Evolutionary conservation across 768 basidiomycete species (phyloP).

Genomic region (Collybia sp.): DNA sequence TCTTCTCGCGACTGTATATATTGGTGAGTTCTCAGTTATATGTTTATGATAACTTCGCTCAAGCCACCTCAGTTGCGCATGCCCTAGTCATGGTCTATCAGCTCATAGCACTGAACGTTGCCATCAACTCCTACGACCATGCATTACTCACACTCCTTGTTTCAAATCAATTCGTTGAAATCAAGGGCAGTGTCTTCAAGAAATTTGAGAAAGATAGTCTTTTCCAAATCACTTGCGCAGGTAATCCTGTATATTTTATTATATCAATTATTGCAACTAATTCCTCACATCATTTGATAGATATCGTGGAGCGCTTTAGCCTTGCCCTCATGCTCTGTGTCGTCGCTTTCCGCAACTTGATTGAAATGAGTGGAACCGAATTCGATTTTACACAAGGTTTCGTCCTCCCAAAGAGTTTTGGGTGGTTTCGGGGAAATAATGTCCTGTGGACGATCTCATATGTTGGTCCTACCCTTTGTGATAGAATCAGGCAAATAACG

Average conservation of each 20-base stretch:
- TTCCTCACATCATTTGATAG: conserved; percentile 35
- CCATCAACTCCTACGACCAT: conserved; percentile 97
- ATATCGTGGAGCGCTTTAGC: conserved; percentile 97
- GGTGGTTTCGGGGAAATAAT: conserved; percentile 77
- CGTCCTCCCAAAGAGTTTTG: conserved; percentile 77
- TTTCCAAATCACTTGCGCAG: conserved; percentile 97
- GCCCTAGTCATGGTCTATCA: conserved; percentile 96
- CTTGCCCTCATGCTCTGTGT: conserved; percentile 85
- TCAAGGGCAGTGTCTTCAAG: conserved; percentile 99
- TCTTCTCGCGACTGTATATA: conserved; percentile 75
- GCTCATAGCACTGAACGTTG: conserved; percentile 91
- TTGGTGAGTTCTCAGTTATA: conserved; percentile 45
- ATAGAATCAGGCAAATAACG: not conserved
- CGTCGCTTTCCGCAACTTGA: conserved; percentile 91
- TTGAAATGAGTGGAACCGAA: conserved; percentile 89
- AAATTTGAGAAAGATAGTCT: conserved; percentile 99
- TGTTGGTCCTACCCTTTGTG: conserved; percentile 40
- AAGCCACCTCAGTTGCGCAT: conserved; percentile 61
- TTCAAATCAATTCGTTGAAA: conserved; percentile 98
- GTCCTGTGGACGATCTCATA: conserved; percentile 87
- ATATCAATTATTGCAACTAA: not conserved
- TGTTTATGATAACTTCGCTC: not conserved
- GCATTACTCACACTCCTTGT: conserved; percentile 90
- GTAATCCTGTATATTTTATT: conserved; percentile 32
- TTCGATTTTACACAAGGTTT: conserved; percentile 74